Evolutionary conservation across 2,329 filamentous ascomycete genomes (phyloP).

Genomic region (Cryphonectria japonica): DNA sequence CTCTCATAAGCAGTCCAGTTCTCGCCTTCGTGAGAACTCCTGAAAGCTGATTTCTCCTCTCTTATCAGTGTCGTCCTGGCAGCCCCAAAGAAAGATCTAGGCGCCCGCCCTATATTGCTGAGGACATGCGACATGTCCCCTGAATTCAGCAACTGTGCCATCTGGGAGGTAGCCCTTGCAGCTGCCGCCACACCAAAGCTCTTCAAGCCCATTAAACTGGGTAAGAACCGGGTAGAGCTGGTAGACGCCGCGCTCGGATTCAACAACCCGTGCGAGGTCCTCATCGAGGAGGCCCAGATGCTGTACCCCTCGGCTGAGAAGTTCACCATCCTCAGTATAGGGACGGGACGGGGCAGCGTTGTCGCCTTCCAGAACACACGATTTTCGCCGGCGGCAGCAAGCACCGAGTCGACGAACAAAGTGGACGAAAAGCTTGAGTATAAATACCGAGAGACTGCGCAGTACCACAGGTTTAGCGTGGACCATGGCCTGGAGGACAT

Average conservation of each 20-base stretch:
- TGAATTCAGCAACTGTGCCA: conserved; percentile 32
- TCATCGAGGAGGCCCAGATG: conserved; percentile 36
- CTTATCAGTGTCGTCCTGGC: conserved; percentile 34
- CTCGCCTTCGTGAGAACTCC: too few relatives aligned
- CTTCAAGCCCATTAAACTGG: conserved; percentile 38
- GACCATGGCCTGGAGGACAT: conserved; percentile 36
- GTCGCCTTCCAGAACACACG: conserved; percentile 26
- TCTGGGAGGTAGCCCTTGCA: conserved; percentile 37
- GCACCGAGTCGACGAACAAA: conserved; percentile 32
- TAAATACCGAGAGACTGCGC: conserved; percentile 28
- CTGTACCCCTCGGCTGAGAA: conserved; percentile 31
- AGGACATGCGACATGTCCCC: conserved; percentile 35
- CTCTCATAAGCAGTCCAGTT: background rate
- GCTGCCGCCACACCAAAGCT: conserved; percentile 34
- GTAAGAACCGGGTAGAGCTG: conserved; percentile 33
- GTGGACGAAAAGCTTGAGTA: conserved; percentile 29
- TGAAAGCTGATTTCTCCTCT: background rate
- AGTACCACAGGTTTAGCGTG: conserved; percentile 37
- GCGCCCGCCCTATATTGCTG: conserved; percentile 35
- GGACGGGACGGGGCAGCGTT: conserved; percentile 34
- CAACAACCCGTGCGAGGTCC: conserved; percentile 39
- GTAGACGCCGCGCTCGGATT: conserved; percentile 39
- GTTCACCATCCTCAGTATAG: conserved; percentile 35
- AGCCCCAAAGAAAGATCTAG: conserved; percentile 37
- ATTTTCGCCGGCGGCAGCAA: conserved; percentile 27